Evolutionary conservation across 2,329 filamentous ascomycete species (phyloP), one percentile per base, ranked within the genome.

Genomic region (Aspergillus candidus): DNA sequence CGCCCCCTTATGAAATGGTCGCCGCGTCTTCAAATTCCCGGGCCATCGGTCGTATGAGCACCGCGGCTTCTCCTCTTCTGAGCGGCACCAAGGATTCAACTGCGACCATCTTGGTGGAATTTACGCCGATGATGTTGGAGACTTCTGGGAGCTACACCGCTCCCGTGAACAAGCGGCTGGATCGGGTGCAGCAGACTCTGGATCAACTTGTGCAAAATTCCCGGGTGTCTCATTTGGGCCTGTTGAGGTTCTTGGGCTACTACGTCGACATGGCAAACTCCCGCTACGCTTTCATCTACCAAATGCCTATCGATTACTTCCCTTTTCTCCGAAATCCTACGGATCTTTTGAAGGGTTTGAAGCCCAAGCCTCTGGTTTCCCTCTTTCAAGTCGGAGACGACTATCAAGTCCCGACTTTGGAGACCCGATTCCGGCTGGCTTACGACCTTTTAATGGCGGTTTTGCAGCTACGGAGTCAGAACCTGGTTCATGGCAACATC

Each of bases 341-440:
- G 35, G 62, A 68, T 43, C 53, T 64, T 4, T 48, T 67, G 34
- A 61, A 61, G 29, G 61, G 63, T 18, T 40, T 63, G 32, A 69
- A 67, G 39, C 67, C 69, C 4, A 64, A 66, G 35, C 66, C 67
- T 13, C 52, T 73, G 18, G 63, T 70, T 3, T 69, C 70, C 12
- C 60, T 72, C 13, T 59, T 72, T 30, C 68, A 70, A 13, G 59
- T 66, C 4, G 62, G 64, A 12, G 67, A 67, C 32, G 65, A 72
- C 32, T 67, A 68, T 38, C 62, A 67, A 18, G 63, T 73, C 12
- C 76, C 76, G n/a, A 74, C 77, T 38, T 68, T 83, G 2, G 80
- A 84, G 60, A 76, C 78, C 53, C 73, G 80, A 29, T 82, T 83
- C 50, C 73, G 76, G 30, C 66, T 84, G 30, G 80, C 79, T 4